Evolutionary conservation across 305 asterid species (phyloP).

Genomic region (Fraxinus ornus): DNA sequence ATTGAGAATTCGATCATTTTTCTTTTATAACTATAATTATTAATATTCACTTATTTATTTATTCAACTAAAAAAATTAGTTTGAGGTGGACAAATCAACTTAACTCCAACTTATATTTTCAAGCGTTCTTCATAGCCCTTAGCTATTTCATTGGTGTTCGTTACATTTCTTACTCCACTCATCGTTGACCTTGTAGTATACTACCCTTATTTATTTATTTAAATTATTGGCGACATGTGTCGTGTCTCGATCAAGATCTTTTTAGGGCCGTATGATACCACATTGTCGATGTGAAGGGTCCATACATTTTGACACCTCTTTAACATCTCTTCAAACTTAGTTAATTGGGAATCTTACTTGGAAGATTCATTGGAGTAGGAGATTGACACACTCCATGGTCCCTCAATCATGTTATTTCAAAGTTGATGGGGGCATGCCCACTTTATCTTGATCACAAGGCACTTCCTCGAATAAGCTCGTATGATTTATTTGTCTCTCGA

Average conservation of each 20-base stretch:
- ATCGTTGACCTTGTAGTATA: not conserved
- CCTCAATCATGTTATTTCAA: not conserved
- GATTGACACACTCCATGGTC: not conserved
- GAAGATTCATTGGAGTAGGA: not conserved
- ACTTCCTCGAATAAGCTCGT: not conserved
- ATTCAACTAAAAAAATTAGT: not conserved
- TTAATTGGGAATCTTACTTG: not conserved
- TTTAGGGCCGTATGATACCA: not conserved
- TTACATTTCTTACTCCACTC: not conserved
- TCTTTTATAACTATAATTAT: too few relatives aligned
- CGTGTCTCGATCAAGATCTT: too few relatives aligned
- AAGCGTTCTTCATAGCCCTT: not conserved
- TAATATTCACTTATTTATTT: too few relatives aligned
- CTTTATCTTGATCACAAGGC: not conserved
- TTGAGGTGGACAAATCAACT: not conserved
- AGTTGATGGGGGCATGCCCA: not conserved
- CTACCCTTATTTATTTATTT: not conserved
- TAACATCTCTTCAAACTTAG: not conserved
- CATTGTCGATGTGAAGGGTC: not conserved
- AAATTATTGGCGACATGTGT: not conserved
- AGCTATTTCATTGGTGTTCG: not conserved
- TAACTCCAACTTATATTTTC: not conserved
- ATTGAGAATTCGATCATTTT: not conserved
- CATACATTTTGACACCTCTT: not conserved
- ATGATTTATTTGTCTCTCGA: not conserved